Evolutionary conservation across 2,329 filamentous ascomycete species (phyloP).

Genomic region (Coniochaeta ligniaria): DNA sequence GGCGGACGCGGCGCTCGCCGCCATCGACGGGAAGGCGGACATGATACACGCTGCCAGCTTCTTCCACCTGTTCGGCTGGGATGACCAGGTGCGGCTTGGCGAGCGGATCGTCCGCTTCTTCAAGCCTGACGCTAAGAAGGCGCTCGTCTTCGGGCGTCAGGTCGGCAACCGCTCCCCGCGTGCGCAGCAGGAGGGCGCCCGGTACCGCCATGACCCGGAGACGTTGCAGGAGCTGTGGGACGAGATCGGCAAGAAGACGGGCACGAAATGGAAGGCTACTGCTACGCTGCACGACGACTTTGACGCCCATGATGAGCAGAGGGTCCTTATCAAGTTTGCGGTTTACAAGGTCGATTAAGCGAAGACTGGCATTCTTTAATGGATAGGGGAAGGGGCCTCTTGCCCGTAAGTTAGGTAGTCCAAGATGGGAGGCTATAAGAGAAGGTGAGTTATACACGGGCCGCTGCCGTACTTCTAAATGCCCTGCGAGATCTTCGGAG

Average conservation of each 20-base stretch:
- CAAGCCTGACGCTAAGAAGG: constrained; percentile 9
- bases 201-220: constrained; percentile 29
- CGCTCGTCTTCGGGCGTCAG: constrained; percentile 20
- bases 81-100: constrained; percentile 17
- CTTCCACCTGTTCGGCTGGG: constrained; percentile 22
- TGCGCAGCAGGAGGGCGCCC: constrained; percentile 12
- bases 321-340: neutral
- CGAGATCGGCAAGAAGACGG: constrained; percentile 27
- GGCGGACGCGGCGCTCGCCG: constrained; percentile 7
- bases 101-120: constrained; percentile 18
- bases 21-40: constrained; percentile 16
- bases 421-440: too few relatives aligned
- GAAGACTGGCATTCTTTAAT: too few relatives aligned
- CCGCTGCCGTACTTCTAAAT: too few relatives aligned
- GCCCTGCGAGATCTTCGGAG: too few relatives aligned
- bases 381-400: too few relatives aligned
- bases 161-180: constrained; percentile 15
- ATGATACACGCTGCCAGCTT: constrained; percentile 22
- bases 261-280: constrained; percentile 23
- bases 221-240: constrained; percentile 34
- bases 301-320: neutral
- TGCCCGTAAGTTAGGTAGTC: too few relatives aligned
- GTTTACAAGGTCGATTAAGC: neutral
- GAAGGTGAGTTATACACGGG: too few relatives aligned
- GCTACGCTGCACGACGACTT: constrained; percentile 1